phyloP scores from a whole-genome alignment of 1,139 yeast genomes.

The Scheffersomyces quercinus region DNA sequence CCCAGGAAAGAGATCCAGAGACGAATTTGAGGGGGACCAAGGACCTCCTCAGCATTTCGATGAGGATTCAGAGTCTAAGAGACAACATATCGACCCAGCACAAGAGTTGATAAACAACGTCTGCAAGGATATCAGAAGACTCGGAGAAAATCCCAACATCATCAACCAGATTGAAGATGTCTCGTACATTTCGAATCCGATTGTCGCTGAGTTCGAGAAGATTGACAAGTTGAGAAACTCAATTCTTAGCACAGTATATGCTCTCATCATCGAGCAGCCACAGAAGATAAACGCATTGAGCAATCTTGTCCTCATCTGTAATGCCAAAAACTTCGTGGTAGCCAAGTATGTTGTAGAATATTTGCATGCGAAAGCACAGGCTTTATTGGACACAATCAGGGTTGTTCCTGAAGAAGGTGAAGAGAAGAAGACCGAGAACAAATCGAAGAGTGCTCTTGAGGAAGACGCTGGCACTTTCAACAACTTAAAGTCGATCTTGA shows the following conservation, averaged over 20 bases:
- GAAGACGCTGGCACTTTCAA: conserved; percentile 70
- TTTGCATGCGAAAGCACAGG: conserved; percentile 63
- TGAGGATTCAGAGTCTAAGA: conserved; percentile 24
- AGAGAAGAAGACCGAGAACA: conserved; percentile 1
- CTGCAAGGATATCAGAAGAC: conserved; percentile 58
- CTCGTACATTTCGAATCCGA: conserved; percentile 64
- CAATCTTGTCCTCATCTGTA: conserved; percentile 68
- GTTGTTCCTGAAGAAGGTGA: not conserved
- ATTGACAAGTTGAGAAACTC: conserved; percentile 63
- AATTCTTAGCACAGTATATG: conserved; percentile 62
- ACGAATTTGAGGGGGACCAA: conserved; percentile 34
- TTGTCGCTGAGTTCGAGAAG: conserved; percentile 66
- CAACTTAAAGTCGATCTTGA: conserved; percentile 64
- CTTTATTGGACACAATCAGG: conserved; percentile 38
- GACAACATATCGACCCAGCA: conserved; percentile 44
- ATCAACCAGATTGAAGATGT: conserved; percentile 61
- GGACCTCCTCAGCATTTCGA: conserved; percentile 9
- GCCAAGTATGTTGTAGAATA: conserved; percentile 73
- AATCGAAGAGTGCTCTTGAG: conserved; percentile 1
- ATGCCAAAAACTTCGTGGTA: conserved; percentile 63
- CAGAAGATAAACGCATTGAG: conserved; percentile 77
- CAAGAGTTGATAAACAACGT: conserved; percentile 43
- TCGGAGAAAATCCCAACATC: conserved; percentile 63
- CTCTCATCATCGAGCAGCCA: conserved; percentile 84
- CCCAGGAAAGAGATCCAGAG: conserved; percentile 39